Percentiles rank a stretch among this genome's conserved stretches.
These are phyloP conservation scores for Sonneratia caseolaris DNA, from an alignment of 345 rosid genomes.

Conservation along the genomic window DNA sequence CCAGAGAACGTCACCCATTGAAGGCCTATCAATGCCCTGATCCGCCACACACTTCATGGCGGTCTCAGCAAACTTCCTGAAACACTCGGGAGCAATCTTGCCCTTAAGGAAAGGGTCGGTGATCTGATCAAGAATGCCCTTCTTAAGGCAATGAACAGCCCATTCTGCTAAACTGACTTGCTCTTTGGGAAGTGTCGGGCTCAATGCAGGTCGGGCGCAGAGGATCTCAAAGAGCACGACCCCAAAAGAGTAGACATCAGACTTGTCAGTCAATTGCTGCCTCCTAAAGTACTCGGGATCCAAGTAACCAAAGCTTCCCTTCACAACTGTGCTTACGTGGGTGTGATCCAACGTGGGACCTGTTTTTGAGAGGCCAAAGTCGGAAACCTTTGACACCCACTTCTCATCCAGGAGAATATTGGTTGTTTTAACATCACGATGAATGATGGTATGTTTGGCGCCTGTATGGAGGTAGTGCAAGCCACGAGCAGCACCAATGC, in stretches of 20 bases:
- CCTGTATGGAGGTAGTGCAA: conserved; percentile 17
- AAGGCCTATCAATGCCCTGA: conserved; percentile 89
- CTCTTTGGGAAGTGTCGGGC: conserved; percentile 78
- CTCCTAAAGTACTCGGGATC: too few species aligned
- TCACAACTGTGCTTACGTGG: too few species aligned
- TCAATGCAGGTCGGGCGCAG: conserved; percentile 90
- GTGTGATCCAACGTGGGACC: too few species aligned
- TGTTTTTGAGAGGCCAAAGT: too few species aligned
- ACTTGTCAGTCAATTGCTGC: too few species aligned
- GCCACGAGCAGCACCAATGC: conserved; percentile 95
- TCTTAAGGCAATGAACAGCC: conserved; percentile 90
- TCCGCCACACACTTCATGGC: conserved; percentile 92
- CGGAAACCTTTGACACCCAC: conserved; percentile 41
- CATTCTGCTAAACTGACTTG: conserved; percentile 98
- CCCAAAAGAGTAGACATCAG: conserved; percentile 59
- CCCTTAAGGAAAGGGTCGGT: conserved; percentile 51
- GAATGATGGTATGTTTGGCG: too few species aligned
- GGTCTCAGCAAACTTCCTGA: conserved; percentile 71
- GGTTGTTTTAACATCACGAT: too few species aligned
- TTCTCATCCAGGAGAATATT: too few species aligned
- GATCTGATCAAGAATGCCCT: conserved; percentile 87
- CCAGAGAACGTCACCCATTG: conserved; percentile 99
- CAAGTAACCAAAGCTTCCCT: too few species aligned
- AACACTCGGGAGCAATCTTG: too few species aligned
- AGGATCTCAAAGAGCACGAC: conserved; percentile 85